Evolutionary conservation across 164 flowering plant species (phyloP), one percentile per base, ranked within the genome.

Genomic region (Santalum album): DNA sequence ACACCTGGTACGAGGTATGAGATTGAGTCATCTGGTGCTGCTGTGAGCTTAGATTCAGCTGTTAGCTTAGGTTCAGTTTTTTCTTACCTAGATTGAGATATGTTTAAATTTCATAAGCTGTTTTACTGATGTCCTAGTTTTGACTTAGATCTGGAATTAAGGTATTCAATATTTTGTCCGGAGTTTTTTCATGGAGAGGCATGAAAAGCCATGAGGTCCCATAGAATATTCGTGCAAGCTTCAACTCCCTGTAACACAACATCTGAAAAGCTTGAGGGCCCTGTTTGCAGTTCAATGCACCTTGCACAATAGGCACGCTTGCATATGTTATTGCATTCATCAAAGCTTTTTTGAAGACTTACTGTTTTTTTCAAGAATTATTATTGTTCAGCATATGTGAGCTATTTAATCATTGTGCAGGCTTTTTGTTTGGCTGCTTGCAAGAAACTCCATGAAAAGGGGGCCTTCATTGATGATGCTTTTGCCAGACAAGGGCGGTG

Each of bases 161-260:
- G 99, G 66, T 94, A 87, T 62, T 90, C 99, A 56, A 86, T 90
- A 53, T 96, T 94, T 66, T 95, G 80, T 58, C 97, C 97, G n/a
- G 96, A 94, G 60, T 94, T 94, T 69, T 78, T 86, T 27, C n/a
- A 94, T 94, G 97, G 87, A 76, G 69, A 65, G 69, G 57, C 97
- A 90, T 78, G 97, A 94, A 65, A 90, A 77, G 66, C 84, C 78
- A 7, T 95, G 89, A 29, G 81, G 90, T 49, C 68, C 87, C 20
- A 66, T 79, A 20, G 92, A 84, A 56, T 94, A 90, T 67, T 84
- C 97, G 25, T 94, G 99, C 83, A 87, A 75, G 78, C 92, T 94
- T 76, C 97, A 94, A 66, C 99, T 94, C 99, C 97, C 15, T 94
- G 99, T 63, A 90, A 94, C 77, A 97, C 99, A 49, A 92, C 99